These are phyloP conservation scores for Nemania serpens DNA, from an alignment of 2,329 filamentous ascomycete genomes.

Conservation along the genomic window DNA sequence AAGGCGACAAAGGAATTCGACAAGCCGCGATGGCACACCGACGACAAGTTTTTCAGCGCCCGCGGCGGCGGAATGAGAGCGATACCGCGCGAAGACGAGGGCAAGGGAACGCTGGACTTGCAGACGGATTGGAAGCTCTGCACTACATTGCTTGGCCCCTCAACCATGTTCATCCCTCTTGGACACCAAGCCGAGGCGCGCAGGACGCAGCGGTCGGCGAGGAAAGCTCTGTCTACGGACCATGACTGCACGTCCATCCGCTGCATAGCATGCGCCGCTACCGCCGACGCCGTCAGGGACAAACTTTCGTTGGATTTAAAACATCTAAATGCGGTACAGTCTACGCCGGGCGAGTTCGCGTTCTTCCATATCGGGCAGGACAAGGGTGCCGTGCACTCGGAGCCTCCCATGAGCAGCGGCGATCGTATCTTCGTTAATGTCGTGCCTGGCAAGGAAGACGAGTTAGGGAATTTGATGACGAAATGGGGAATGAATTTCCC, in stretches of 20 bases:
- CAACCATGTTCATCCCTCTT: constrained; percentile 50
- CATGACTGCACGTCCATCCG: constrained; percentile 50
- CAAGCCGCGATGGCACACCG: constrained; percentile 53
- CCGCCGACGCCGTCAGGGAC: constrained; percentile 46
- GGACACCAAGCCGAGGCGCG: constrained; percentile 42
- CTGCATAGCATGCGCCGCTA: constrained; percentile 50
- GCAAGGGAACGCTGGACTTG: constrained; percentile 20
- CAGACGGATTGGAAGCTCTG: constrained; percentile 55
- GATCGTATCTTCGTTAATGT: constrained; percentile 47
- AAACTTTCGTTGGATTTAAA: constrained; percentile 41
- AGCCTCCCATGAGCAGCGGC: constrained; percentile 43
- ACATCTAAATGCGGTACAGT: constrained; percentile 30
- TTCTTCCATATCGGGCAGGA: constrained; percentile 50
- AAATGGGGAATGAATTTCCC: constrained; percentile 49
- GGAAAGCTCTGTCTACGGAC: constrained; percentile 34
- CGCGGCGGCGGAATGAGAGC: constrained; percentile 26
- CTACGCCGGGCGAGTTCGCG: constrained; percentile 42
- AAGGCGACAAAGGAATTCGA: constrained; percentile 50
- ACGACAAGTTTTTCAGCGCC: constrained; percentile 51
- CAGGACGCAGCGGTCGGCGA: constrained; percentile 39
- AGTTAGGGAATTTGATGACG: constrained; percentile 40
- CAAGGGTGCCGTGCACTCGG: constrained; percentile 50
- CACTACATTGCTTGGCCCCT: constrained; percentile 51
- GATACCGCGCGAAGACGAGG: constrained; percentile 2
- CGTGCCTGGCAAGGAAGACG: constrained; percentile 43